Evolutionary conservation across 2,329 filamentous ascomycete species (phyloP).

Genomic region (Colletotrichum liaoningense): DNA sequence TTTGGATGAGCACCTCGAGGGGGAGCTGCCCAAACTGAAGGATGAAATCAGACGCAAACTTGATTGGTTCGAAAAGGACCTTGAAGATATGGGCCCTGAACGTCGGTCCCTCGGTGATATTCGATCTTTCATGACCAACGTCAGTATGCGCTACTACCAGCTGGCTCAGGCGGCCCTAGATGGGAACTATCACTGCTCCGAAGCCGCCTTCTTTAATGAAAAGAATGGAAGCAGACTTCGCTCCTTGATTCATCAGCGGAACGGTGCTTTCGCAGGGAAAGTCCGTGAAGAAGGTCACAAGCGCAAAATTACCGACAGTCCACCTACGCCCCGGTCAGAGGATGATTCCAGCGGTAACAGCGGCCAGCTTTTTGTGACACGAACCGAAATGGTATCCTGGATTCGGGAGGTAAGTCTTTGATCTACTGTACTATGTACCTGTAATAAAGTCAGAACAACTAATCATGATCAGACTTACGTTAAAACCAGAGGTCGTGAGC

Average conservation of each 20-base stretch:
- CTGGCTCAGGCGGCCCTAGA: conserved; percentile 59
- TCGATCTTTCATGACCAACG: conserved; percentile 55
- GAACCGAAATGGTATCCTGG: background rate
- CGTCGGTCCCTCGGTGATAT: conserved; percentile 60
- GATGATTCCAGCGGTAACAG: background rate
- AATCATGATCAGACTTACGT: background rate
- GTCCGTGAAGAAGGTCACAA: conserved; percentile 57
- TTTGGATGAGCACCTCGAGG: conserved; percentile 58
- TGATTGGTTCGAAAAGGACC: conserved; percentile 43
- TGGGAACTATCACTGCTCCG: conserved; percentile 58
- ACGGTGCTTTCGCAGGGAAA: conserved; percentile 56
- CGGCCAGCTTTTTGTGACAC: conserved; percentile 35
- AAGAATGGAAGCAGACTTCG: conserved; percentile 60
- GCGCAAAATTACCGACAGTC: conserved; percentile 42
- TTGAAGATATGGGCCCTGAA: conserved; percentile 61
- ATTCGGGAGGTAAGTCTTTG: background rate
- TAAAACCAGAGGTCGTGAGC: conserved; percentile 52
- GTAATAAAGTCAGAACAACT: background rate
- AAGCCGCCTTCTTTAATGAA: conserved; percentile 59
- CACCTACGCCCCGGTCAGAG: background rate
- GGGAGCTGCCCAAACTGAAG: conserved; percentile 51
- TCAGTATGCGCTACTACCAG: conserved; percentile 56
- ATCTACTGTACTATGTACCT: conserved; percentile 46
- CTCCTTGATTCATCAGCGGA: conserved; percentile 63
- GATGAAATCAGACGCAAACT: conserved; percentile 48